Conservation (phyloP, 345 rosid species). For the Bruguiera gymnorhiza region DNA sequence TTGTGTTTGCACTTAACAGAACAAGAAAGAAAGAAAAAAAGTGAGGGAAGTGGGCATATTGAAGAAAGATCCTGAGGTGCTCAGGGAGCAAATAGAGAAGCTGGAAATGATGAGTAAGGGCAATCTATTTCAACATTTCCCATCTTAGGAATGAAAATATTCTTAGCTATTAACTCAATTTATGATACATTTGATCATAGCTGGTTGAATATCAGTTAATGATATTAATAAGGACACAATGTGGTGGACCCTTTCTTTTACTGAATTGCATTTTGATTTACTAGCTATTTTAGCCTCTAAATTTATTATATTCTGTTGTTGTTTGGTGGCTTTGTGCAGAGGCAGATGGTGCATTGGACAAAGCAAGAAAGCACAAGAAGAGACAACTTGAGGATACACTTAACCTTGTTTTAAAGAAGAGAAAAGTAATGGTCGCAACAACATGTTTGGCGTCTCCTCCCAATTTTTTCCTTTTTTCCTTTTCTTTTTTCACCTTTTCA, state of each 20-base stretch:
- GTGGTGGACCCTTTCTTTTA: too few relatives aligned
- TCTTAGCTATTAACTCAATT: not conserved
- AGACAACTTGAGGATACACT: conserved; percentile 98
- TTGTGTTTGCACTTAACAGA: conserved; percentile 45
- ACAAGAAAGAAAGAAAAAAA: conserved; percentile 95
- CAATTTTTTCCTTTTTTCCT: too few relatives aligned
- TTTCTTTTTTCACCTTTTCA: not conserved
- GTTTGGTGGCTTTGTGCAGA: conserved; percentile 45
- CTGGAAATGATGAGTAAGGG: conserved; percentile 87
- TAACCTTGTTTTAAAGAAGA: conserved; percentile 80
- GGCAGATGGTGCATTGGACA: conserved; percentile 99
- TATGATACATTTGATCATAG: not conserved
- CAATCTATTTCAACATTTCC: conserved; percentile 4
- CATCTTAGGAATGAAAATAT: not conserved
- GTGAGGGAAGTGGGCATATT: conserved; percentile 97
- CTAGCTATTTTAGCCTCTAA: not conserved
- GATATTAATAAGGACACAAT: not conserved
- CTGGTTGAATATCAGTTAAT: not conserved
- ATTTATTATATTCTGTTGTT: not conserved
- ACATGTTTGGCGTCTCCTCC: not conserved
- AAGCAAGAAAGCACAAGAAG: conserved; percentile 98
- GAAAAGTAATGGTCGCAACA: conserved; percentile 57
- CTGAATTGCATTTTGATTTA: not conserved
- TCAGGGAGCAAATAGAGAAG: conserved; percentile 87
- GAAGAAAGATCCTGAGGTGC: conserved; percentile 92